phyloP scores from a whole-genome alignment of 2,329 filamentous ascomycete species.

The Rosellinia necatrix region DNA sequence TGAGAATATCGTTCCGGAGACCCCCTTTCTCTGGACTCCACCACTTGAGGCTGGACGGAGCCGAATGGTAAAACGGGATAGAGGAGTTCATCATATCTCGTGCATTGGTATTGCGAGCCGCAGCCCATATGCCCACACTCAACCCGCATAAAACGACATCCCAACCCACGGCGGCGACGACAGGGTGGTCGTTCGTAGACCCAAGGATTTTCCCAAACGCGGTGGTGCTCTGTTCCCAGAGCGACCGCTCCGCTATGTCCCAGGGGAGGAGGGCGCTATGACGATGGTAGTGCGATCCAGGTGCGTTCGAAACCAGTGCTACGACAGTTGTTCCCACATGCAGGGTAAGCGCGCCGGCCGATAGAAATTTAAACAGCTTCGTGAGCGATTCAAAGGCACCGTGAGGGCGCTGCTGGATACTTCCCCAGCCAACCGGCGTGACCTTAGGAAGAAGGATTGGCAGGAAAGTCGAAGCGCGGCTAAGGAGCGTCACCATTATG shows the following conservation, averaged over 20 bases:
- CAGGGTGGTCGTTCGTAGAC: slow-evolving; percentile 60
- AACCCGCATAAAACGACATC: slow-evolving; percentile 62
- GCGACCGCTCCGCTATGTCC: slow-evolving; percentile 49
- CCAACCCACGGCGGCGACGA: slow-evolving; percentile 59
- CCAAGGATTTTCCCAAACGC: slow-evolving; percentile 53
- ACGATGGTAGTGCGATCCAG: slow-evolving; percentile 52
- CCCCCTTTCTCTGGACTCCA: neutral
- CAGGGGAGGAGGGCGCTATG: slow-evolving; percentile 53
- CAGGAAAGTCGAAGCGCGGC: slow-evolving; percentile 48
- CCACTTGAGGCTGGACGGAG: neutral
- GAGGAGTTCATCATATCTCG: slow-evolving; percentile 51
- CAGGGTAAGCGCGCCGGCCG: slow-evolving; percentile 49
- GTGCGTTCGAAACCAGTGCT: slow-evolving; percentile 53
- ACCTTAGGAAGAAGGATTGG: slow-evolving; percentile 53
- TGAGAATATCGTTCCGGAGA: neutral
- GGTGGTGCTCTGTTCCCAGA: slow-evolving; percentile 51
- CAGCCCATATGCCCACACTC: slow-evolving; percentile 62
- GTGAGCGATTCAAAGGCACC: slow-evolving; percentile 48
- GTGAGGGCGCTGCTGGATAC: slow-evolving; percentile 46
- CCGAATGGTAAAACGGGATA: slow-evolving; percentile 39
- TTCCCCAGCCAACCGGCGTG: slow-evolving; percentile 56
- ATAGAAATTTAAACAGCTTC: slow-evolving; percentile 53
- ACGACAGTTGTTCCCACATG: slow-evolving; percentile 50
- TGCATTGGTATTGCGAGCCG: slow-evolving; percentile 55
- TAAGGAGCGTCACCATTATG: slow-evolving; percentile 39